phyloP scores from a whole-genome alignment of 257 asterid species.

The Hygrophila difformis region DNA sequence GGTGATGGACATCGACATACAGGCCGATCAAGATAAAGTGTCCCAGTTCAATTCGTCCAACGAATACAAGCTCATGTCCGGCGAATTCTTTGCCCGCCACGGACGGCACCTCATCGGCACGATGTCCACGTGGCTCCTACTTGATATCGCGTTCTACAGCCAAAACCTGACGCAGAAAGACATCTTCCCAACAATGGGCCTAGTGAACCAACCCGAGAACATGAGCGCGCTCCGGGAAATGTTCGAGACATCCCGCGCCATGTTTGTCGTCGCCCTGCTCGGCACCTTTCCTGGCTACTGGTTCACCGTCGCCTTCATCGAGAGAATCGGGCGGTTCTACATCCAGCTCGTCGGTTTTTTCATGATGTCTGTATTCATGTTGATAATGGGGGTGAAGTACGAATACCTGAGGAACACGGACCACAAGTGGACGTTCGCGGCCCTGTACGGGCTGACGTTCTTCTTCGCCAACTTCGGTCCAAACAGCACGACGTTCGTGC shows the following conservation, averaged over 20 bases:
- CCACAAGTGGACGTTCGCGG: conserved; percentile 31
- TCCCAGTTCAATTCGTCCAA: conserved; percentile 17
- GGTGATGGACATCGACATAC: conserved; percentile 29
- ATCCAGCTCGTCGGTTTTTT: conserved; percentile 29
- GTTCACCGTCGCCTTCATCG: conserved; percentile 30
- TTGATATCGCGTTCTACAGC: conserved; percentile 4
- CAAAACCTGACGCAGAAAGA: conserved; percentile 22
- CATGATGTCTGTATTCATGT: conserved; percentile 37
- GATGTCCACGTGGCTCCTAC: conserved; percentile 23
- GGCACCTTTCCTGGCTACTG: conserved; percentile 36
- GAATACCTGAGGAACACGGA: conserved; percentile 19
- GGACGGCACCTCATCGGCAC: conserved; percentile 25
- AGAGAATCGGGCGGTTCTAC: conserved; percentile 24
- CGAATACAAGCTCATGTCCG: conserved; percentile 20
- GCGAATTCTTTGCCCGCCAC: conserved; percentile 24
- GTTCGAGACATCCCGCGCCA: conserved; percentile 35
- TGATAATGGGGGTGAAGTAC: conserved; percentile 23
- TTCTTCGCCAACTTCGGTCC: conserved; percentile 44
- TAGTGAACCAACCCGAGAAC: background rate
- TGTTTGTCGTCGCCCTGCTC: conserved; percentile 29
- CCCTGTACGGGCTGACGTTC: conserved; percentile 28
- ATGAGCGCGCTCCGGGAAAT: conserved; percentile 28
- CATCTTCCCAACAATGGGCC: background rate
- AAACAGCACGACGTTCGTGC: conserved; percentile 34
- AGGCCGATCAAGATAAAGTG: conserved; percentile 21